Conservation (phyloP, 2,329 filamentous ascomycete genomes). For the Epichloe sibirici region DNA sequence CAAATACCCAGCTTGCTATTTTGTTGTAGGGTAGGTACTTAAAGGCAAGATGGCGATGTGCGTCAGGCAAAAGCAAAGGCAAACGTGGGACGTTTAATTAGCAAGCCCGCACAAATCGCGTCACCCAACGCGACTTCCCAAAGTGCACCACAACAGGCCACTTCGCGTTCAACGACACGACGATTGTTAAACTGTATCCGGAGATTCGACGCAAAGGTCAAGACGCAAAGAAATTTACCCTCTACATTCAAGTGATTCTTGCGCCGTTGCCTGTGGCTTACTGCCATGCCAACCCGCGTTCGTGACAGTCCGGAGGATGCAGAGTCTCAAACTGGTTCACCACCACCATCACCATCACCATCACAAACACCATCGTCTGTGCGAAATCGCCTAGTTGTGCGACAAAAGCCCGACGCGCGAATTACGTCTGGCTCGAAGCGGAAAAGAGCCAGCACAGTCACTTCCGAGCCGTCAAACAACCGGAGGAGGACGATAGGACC, state of each 20-base stretch:
- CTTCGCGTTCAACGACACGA: not conserved
- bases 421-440: constrained; percentile 18
- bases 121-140: not conserved
- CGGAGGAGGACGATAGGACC: constrained; percentile 9
- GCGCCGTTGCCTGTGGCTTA: not conserved
- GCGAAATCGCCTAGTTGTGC: constrained; percentile 13
- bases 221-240: too few species aligned
- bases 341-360: constrained; percentile 12
- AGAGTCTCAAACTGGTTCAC: constrained; percentile 9
- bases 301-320: constrained; percentile 9
- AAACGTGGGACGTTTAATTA: not conserved
- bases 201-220: too few species aligned
- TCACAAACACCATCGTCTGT: constrained; percentile 10
- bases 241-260: too few species aligned
- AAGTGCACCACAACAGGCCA: not conserved
- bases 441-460: constrained; percentile 17
- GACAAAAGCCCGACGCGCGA: constrained; percentile 13
- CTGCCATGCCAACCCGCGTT: constrained; percentile 14
- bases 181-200: too few species aligned
- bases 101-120: not conserved
- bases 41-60: too few species aligned
- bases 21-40: too few species aligned
- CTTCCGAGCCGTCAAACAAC: constrained; percentile 13
- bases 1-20: too few species aligned
- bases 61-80: too few species aligned